Evolutionary conservation across 306 rosid genomes (phyloP).

Genomic region (Morella rubra): DNA sequence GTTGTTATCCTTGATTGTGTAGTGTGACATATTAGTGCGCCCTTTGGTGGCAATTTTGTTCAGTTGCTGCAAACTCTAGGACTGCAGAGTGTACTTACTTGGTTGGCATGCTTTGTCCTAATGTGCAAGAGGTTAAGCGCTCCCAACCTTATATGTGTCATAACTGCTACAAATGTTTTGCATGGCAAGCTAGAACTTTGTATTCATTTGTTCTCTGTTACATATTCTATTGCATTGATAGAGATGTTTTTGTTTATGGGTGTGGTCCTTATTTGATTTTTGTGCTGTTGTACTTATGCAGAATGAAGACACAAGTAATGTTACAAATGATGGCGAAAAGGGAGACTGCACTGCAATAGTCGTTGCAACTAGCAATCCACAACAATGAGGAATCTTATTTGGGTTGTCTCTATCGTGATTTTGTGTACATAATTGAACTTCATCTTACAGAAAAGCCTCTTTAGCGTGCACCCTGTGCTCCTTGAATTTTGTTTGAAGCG

Average conservation of each 20-base stretch:
- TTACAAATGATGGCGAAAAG: not conserved
- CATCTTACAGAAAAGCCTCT: not conserved
- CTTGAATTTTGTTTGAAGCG: not conserved
- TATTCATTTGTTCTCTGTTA: not conserved
- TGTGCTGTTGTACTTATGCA: no score
- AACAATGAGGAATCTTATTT: not conserved
- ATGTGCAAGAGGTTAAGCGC: not conserved
- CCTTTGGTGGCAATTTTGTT: not conserved
- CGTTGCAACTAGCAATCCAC: not conserved
- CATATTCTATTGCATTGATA: not conserved
- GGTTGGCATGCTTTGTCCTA: not conserved
- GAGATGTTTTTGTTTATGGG: not conserved
- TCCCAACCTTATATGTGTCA: not conserved
- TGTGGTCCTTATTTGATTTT: no score
- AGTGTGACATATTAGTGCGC: no score
- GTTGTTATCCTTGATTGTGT: no score
- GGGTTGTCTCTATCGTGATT: not conserved
- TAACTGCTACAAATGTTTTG: not conserved
- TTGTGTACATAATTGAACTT: not conserved
- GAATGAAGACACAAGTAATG: no score
- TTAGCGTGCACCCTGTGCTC: not conserved
- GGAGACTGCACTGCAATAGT: not conserved
- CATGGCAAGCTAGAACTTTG: not conserved
- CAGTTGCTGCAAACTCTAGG: not conserved
- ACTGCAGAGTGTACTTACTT: not conserved